phyloP scores from a whole-genome alignment of 257 asterid species.

The Rhazya stricta region DNA sequence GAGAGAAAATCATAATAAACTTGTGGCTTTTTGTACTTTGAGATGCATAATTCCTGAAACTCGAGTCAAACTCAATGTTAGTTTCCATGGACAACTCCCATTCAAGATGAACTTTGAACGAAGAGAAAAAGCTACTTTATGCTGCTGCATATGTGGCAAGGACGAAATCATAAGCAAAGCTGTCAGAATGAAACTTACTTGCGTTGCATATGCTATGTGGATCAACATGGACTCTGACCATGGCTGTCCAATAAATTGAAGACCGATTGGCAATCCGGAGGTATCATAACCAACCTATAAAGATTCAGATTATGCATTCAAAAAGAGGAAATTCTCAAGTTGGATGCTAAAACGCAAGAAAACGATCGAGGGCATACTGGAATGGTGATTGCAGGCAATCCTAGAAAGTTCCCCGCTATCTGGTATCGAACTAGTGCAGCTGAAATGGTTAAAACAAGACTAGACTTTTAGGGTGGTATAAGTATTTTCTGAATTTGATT shows the following conservation, averaged over 20 bases:
- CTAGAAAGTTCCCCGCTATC: slow-evolving; percentile 87
- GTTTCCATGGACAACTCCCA: not conserved
- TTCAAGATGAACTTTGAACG: not conserved
- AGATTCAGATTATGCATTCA: not conserved
- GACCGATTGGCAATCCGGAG: slow-evolving; percentile 76
- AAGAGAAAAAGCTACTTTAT: too few species aligned
- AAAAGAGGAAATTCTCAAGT: not conserved
- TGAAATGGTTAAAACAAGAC: slow-evolving; percentile 17
- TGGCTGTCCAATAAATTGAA: slow-evolving; percentile 87
- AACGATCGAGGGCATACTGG: slow-evolving; percentile 49
- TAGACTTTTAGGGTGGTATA: not conserved
- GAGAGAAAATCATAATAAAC: slow-evolving; percentile 62
- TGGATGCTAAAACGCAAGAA: not conserved
- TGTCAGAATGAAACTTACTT: slow-evolving; percentile 36
- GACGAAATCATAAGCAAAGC: not conserved
- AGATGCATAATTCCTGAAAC: slow-evolving; percentile 56
- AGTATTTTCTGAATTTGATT: not conserved
- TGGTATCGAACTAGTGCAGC: slow-evolving; percentile 86
- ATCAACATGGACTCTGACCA: slow-evolving; percentile 83
- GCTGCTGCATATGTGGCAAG: too few species aligned
- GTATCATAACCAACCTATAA: slow-evolving; percentile 73
- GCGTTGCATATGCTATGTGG: slow-evolving; percentile 68
- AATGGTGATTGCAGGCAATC: slow-evolving; percentile 80
- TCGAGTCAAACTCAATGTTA: slow-evolving; percentile 7
- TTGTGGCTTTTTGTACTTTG: slow-evolving; percentile 65